Evolutionary conservation across 139 green algal species (phyloP), one percentile per base, ranked within the genome.

Genomic region (Eudorina sp.): DNA sequence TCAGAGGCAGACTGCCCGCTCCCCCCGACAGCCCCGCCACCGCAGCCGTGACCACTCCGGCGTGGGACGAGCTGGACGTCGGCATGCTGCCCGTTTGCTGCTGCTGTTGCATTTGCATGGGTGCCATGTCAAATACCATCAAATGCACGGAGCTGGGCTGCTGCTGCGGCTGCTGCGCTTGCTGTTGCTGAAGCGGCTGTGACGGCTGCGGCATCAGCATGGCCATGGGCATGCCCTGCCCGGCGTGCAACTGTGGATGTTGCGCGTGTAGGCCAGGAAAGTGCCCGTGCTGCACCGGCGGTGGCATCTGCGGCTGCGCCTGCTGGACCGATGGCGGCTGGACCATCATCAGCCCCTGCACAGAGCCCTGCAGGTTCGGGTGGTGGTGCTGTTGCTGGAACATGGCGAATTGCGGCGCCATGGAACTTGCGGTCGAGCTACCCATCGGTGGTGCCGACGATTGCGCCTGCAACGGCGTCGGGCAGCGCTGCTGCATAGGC

Each of bases 11-110:
- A 29, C 62, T 72, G 62, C 19, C 27, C 62, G 21, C 27, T 23
- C 55, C 55, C 55, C 27, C 27, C 29, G 4, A 38, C 62, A 5
- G 62, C n/a, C 13, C 62, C 62, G 62, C 3, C 16, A 9, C 48
- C 62, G 38, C 62, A 31, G 62, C 62, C n/a, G n/a, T n/a, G n/a
- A n/a, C n/a, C 62, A 31, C 62, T 31, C 27, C 11, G 38, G 21
- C 62, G 62, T 72, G 62, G 14, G 66, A 46, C 13, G 66, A 46
- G 25, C 34, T 48, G 36, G 66, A 79, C 2, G 40, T 43, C 23
- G 40, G 70, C 7, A 9, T 41, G 70, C 70, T 79, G 70, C 70
- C 73, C 29, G 73, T 13, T 18, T 62, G 73, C 73, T 81, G 73
- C 73, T 62, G 73, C 62, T 72, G 62, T 36, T 75, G 68, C 34